Evolutionary conservation across 495 filamentous ascomycete genomes (phyloP).

Genomic region (Trichoderma erinaceum): DNA sequence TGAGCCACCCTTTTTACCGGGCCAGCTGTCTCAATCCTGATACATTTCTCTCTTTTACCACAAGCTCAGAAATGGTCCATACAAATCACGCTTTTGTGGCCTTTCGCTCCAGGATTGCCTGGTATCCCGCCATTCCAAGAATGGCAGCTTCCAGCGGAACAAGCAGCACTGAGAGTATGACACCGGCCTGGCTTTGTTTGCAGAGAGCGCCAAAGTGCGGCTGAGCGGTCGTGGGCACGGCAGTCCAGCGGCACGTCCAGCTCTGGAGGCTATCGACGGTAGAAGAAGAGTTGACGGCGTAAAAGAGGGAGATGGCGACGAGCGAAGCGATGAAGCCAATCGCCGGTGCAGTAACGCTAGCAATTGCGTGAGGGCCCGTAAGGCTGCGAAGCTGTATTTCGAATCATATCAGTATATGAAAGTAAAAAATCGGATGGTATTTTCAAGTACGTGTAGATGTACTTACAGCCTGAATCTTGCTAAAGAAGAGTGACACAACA

Average conservation of each 20-base stretch:
- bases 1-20: background rate
- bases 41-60: background rate
- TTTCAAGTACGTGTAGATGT: conserved; percentile 19
- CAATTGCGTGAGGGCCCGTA: conserved; percentile 29
- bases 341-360: conserved; percentile 36
- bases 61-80: conserved; percentile 35
- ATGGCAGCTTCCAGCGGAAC: conserved; percentile 44
- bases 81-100: conserved; percentile 11
- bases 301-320: conserved; percentile 48
- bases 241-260: conserved; percentile 51
- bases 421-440: background rate
- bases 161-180: conserved; percentile 46
- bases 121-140: conserved; percentile 35
- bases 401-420: background rate
- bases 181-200: conserved; percentile 41
- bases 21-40: background rate
- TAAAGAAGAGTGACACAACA: conserved; percentile 37
- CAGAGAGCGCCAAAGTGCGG: conserved; percentile 47
- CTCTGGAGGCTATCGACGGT: conserved; percentile 43
- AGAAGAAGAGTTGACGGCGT: conserved; percentile 44
- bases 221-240: conserved; percentile 36
- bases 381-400: conserved; percentile 37
- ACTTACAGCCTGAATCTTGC: conserved; percentile 34
- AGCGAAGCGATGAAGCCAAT: conserved; percentile 41
- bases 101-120: conserved; percentile 35